Evolutionary conservation across 23 red algal species (phyloP).

Genomic region (Gracilaria caudata): DNA sequence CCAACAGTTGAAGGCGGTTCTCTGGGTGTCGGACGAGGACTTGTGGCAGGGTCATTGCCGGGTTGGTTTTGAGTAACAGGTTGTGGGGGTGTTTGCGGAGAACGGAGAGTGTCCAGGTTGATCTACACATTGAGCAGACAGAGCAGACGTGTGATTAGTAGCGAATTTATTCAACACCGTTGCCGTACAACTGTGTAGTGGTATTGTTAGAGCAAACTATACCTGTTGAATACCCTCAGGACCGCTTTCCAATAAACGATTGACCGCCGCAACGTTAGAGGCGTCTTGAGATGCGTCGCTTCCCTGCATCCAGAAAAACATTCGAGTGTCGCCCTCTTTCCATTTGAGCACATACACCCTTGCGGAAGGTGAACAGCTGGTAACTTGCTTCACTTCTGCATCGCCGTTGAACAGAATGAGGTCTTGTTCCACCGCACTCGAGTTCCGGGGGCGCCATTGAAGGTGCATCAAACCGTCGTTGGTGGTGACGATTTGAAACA

Average conservation of each 20-base stretch:
- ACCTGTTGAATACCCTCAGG: conserved; percentile 51
- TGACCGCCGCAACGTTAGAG: conserved; percentile 33
- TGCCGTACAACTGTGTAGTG: no score
- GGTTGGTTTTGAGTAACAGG: neutral
- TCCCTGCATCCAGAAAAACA: conserved; percentile 79
- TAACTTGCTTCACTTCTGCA: conserved; percentile 53
- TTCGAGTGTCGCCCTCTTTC: conserved; percentile 37
- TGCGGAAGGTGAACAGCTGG: conserved; percentile 42
- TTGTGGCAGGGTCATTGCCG: conserved; percentile 5
- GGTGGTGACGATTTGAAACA: conserved; percentile 54
- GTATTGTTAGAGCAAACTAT: conserved; percentile 41
- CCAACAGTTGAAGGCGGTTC: conserved; percentile 29
- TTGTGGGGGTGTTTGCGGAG: conserved; percentile 34
- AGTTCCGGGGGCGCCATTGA: conserved; percentile 52
- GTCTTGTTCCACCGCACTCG: conserved; percentile 37
- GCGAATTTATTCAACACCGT: conserved; percentile 32
- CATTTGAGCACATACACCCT: conserved; percentile 74
- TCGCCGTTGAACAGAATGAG: conserved; percentile 66
- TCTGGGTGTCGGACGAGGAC: conserved; percentile 3
- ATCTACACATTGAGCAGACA: conserved; percentile 9
- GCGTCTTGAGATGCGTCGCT: conserved; percentile 52
- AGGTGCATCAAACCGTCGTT: conserved; percentile 55
- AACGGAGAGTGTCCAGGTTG: conserved; percentile 23
- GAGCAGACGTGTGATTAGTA: conserved; percentile 34
- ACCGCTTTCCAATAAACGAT: conserved; percentile 54